phyloP scores from a whole-genome alignment of 805 yeast species.

The Nakazawaea sp. region DNA sequence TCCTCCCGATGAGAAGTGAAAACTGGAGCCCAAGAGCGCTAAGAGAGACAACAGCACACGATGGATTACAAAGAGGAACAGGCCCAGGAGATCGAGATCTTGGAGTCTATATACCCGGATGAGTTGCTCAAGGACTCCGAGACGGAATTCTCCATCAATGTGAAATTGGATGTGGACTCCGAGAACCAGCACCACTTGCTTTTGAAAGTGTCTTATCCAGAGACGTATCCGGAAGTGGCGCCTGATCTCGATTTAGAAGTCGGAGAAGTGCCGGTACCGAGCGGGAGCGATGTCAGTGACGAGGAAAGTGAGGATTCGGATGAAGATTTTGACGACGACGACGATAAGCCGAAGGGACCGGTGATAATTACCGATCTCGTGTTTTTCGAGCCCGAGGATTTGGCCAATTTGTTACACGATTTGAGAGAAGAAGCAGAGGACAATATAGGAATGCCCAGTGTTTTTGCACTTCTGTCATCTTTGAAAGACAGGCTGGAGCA shows the following conservation, averaged over 20 bases:
- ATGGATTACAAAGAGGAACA: conserved; percentile 87
- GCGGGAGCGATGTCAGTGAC: conserved; percentile 21
- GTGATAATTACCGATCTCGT: conserved; percentile 51
- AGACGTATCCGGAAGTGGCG: conserved; percentile 71
- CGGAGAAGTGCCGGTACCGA: conserved; percentile 21
- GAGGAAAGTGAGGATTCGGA: conserved; percentile 29
- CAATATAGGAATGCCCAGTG: conserved; percentile 86
- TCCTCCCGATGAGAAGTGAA: background rate
- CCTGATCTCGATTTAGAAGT: conserved; percentile 47
- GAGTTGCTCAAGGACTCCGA: conserved; percentile 51
- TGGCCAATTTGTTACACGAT: conserved; percentile 29
- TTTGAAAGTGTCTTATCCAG: conserved; percentile 67
- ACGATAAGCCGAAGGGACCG: conserved; percentile 29
- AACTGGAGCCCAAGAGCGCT: background rate
- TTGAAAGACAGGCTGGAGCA: conserved; percentile 79
- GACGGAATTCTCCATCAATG: conserved; percentile 45
- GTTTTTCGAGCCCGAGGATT: conserved; percentile 46
- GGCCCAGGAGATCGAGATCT: conserved; percentile 80
- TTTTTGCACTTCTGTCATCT: conserved; percentile 70
- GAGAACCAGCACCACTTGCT: conserved; percentile 48
- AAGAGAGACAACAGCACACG: too few relatives aligned
- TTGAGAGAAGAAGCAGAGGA: conserved; percentile 60
- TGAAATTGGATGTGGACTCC: conserved; percentile 64
- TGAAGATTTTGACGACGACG: conserved; percentile 36
- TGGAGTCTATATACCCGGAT: conserved; percentile 90